These are phyloP conservation scores for Annona squamosa DNA, from an alignment of 164 flowering plant genomes.

Conservation along the genomic window DNA sequence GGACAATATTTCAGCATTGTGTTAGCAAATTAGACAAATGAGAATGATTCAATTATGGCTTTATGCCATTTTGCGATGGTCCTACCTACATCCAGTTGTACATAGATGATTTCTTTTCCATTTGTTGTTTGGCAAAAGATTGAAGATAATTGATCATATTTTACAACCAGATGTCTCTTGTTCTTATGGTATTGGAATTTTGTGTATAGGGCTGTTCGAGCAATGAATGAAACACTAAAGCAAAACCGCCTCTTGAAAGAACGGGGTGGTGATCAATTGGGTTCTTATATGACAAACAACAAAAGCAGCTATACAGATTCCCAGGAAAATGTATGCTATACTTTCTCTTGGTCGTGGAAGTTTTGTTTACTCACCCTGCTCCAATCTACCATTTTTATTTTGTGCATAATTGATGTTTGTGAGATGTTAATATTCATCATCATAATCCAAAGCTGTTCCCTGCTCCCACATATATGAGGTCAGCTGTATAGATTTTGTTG, in stretches of 20 bases:
- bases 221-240: slow-evolving; percentile 89
- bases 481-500: too few relatives aligned
- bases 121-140: not conserved
- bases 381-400: too few relatives aligned
- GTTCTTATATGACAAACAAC: slow-evolving; percentile 33
- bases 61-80: too few relatives aligned
- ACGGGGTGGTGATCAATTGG: slow-evolving; percentile 39
- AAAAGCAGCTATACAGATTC: slow-evolving; percentile 28
- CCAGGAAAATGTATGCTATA: slow-evolving; percentile 46
- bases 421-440: too few relatives aligned
- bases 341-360: not conserved
- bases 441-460: too few relatives aligned
- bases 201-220: slow-evolving; percentile 75
- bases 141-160: not conserved
- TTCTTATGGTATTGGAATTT: not conserved
- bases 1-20: too few relatives aligned
- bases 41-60: too few relatives aligned
- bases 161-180: not conserved
- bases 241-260: slow-evolving; percentile 72
- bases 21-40: too few relatives aligned
- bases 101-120: not conserved
- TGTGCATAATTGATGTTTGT: too few relatives aligned
- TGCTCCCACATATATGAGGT: too few relatives aligned
- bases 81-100: too few relatives aligned
- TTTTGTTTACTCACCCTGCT: too few relatives aligned